phyloP scores from a whole-genome alignment of 495 filamentous ascomycete genomes.

The Penicillium cataractarum region DNA sequence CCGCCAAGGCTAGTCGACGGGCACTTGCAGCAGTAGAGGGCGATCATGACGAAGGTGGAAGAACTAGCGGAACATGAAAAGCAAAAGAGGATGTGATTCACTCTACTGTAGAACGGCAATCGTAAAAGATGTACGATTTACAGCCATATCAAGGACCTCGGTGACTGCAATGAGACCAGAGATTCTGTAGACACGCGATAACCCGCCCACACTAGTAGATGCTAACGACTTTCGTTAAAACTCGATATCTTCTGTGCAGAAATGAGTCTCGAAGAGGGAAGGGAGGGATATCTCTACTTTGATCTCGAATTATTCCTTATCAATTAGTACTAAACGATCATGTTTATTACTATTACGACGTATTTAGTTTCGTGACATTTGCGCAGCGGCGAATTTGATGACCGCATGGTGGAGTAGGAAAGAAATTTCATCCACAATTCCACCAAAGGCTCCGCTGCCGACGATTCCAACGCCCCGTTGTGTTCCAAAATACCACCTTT shows the following conservation, averaged over 20 bases:
- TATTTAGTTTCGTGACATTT: background rate
- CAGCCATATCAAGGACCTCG: background rate
- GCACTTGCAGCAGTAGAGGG: background rate
- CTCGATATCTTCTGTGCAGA: too few species aligned
- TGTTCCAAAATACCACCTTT: background rate
- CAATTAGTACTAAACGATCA: background rate
- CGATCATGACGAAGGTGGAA: conserved; percentile 5
- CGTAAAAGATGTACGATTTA: background rate
- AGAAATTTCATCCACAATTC: conserved; percentile 2
- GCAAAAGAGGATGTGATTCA: background rate
- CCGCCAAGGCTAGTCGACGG: background rate
- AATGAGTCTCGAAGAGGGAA: too few species aligned
- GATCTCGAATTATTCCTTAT: background rate
- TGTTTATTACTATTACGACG: background rate
- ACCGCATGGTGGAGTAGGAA: conserved; percentile 1
- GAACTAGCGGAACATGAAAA: background rate
- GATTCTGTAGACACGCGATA: too few species aligned
- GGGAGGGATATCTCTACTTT: background rate
- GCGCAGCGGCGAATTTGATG: background rate
- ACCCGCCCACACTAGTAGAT: too few species aligned
- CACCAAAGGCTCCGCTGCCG: conserved; percentile 1
- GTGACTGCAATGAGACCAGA: too few species aligned
- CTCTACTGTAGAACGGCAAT: too few species aligned
- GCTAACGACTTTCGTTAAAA: too few species aligned
- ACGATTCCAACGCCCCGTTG: background rate